A percentile compares a stretch with the other conserved stretches of the same genome.
phyloP scores from a whole-genome alignment of 2,329 filamentous ascomycete species.

The Aureobasidium sp. region DNA sequence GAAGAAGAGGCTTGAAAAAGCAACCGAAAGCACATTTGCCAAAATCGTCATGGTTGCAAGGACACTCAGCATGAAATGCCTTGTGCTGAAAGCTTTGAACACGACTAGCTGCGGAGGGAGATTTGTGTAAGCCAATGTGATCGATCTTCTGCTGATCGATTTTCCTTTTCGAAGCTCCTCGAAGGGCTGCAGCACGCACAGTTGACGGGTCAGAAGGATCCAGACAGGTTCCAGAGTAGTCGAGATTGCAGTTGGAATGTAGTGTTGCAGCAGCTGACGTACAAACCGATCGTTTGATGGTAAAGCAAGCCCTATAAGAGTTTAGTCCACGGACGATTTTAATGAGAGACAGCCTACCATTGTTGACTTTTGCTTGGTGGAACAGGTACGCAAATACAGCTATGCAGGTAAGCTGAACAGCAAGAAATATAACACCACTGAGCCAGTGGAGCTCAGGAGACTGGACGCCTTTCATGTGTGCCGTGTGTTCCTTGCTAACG shows the following conservation, averaged over 20 bases:
- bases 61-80: conserved; percentile 41
- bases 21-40: conserved; percentile 48
- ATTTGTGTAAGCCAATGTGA: conserved; percentile 46
- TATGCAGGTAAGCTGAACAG: background rate
- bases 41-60: conserved; percentile 45
- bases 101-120: conserved; percentile 48
- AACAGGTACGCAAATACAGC: background rate
- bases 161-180: conserved; percentile 41
- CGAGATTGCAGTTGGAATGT: conserved; percentile 48
- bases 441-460: background rate
- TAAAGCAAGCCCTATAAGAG: conserved; percentile 22
- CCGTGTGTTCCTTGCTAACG: background rate
- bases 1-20: conserved; percentile 46
- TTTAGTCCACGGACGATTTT: too few species aligned
- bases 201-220: conserved; percentile 46
- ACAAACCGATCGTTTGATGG: conserved; percentile 31
- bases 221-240: conserved; percentile 53
- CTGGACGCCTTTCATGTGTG: background rate
- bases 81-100: conserved; percentile 38
- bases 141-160: conserved; percentile 25
- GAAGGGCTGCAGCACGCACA: conserved; percentile 51
- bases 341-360: background rate
- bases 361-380: background rate
- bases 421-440: background rate
- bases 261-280: conserved; percentile 39